Evolutionary conservation across 2,329 filamentous ascomycete genomes (phyloP).

Genomic region (Ascosphaera aggregata): DNA sequence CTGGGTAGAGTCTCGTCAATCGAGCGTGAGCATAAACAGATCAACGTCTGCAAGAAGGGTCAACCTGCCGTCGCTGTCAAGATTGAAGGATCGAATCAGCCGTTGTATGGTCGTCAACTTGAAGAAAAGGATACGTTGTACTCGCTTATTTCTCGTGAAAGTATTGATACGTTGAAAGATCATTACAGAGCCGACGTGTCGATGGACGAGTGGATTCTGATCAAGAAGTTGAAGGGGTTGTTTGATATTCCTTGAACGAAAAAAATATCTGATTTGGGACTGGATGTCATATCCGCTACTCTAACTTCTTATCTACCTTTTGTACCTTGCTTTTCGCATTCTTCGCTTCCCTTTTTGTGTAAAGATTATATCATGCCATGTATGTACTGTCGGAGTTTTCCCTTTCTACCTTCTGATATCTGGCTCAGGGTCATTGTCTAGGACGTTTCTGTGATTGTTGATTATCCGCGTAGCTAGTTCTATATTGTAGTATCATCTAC

Average conservation of each 20-base stretch:
- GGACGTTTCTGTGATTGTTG: no score
- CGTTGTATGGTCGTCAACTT: slow-evolving; percentile 79
- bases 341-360: background rate
- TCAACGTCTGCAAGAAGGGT: slow-evolving; percentile 79
- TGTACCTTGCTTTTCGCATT: background rate
- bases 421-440: background rate
- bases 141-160: slow-evolving; percentile 63
- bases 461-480: background rate
- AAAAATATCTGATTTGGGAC: background rate
- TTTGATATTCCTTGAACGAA: slow-evolving; percentile 55
- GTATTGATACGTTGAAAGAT: slow-evolving; percentile 89
- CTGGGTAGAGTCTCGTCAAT: slow-evolving; percentile 93
- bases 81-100: slow-evolving; percentile 85
- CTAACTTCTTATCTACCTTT: background rate
- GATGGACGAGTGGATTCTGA: slow-evolving; percentile 84
- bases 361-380: slow-evolving; percentile 1
- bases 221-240: slow-evolving; percentile 83
- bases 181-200: slow-evolving; percentile 73
- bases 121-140: slow-evolving; percentile 81
- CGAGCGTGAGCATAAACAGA: slow-evolving; percentile 91
- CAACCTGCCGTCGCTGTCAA: slow-evolving; percentile 96
- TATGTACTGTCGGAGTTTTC: no score
- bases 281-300: background rate
- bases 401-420: background rate
- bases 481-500: background rate